Evolutionary conservation across 2,329 filamentous ascomycete genomes (phyloP), one percentile per base, ranked within the genome.

Genomic region (Diplodia corticola): DNA sequence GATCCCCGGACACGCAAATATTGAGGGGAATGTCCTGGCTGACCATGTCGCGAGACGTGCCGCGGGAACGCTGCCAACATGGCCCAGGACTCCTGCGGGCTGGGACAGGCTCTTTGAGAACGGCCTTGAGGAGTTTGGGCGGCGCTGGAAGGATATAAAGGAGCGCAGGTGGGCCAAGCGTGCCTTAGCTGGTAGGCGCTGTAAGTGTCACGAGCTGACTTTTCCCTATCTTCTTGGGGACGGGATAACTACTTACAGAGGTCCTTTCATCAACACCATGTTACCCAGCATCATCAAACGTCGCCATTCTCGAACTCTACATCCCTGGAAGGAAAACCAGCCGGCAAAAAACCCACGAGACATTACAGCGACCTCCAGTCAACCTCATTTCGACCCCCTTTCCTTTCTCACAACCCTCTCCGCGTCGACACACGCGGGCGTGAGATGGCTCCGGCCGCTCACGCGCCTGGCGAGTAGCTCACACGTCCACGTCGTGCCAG

Each of bases 401-500:
- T n/a, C 40, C 6, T 3, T n/a, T n/a, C 37, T 7, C 37, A 44
- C 40, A 44, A 40, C n/a, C 40, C 17, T 44, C n/a, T 44, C 40
- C 40, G 40, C 40, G 9, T 9, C n/a, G 40, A 20, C 17, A 44
- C n/a, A 20, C 40, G 40, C 40, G 40, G 40, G 40, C 40, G 40
- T 44, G 40, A 12, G 40, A n/a, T 5, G 17, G 40, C 40, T 44
- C n/a, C 40, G 40, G 40, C 40, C 17, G 12, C 40, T 26, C 46
- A 49, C 46, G 46, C 46, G 57, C 57, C 40, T 48, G 57, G 40
- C 57, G 57, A 61, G 5, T 4, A 44, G 57, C 46, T 30, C 40
- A 35, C 40, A 61, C 57, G 57, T 61, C 57, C 57, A 48, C 57
- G 26, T 61, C 57, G 57, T 61, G 57, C 40, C 57, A 48, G 57